These are phyloP conservation scores for Colletotrichum cordylinicola DNA, from an alignment of 2,329 filamentous ascomycete genomes.

Conservation along the genomic window DNA sequence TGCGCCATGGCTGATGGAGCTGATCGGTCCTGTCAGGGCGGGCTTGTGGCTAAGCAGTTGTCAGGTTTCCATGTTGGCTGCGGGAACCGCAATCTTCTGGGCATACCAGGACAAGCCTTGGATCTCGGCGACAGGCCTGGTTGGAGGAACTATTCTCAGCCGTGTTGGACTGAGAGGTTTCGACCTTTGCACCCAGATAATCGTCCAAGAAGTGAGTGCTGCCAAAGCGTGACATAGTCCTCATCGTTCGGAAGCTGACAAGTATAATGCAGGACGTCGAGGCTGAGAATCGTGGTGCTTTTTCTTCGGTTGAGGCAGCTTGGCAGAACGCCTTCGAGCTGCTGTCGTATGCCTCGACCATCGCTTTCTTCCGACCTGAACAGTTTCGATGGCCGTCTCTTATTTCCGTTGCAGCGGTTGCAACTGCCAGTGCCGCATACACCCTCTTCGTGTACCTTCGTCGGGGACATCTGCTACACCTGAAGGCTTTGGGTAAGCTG, in stretches of 20 bases:
- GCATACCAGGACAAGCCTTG: constrained; percentile 27
- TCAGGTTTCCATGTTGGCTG: constrained; percentile 59
- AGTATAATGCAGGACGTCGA: constrained; percentile 52
- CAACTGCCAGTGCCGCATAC: constrained; percentile 54
- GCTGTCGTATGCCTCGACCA: constrained; percentile 68
- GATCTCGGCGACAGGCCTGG: constrained; percentile 52
- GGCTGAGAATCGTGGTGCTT: constrained; percentile 64
- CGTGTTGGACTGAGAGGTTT: constrained; percentile 67
- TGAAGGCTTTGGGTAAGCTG: not conserved
- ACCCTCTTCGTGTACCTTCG: constrained; percentile 31
- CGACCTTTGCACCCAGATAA: constrained; percentile 64
- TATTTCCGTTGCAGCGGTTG: constrained; percentile 63
- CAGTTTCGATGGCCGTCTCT: constrained; percentile 70
- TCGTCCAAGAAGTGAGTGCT: constrained; percentile 61
- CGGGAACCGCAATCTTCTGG: constrained; percentile 30
- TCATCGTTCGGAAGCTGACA: not conserved
- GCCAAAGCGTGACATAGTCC: not conserved
- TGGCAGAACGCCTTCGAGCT: constrained; percentile 76
- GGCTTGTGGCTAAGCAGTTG: constrained; percentile 71
- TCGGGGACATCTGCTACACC: not conserved
- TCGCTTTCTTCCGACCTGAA: constrained; percentile 65
- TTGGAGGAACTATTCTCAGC: constrained; percentile 58
- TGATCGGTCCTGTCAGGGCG: constrained; percentile 57
- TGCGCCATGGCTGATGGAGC: constrained; percentile 53
- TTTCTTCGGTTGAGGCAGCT: constrained; percentile 72